Conservation (phyloP, 1,284 basidiomycete species). For the Xerocomus amazonicus region DNA sequence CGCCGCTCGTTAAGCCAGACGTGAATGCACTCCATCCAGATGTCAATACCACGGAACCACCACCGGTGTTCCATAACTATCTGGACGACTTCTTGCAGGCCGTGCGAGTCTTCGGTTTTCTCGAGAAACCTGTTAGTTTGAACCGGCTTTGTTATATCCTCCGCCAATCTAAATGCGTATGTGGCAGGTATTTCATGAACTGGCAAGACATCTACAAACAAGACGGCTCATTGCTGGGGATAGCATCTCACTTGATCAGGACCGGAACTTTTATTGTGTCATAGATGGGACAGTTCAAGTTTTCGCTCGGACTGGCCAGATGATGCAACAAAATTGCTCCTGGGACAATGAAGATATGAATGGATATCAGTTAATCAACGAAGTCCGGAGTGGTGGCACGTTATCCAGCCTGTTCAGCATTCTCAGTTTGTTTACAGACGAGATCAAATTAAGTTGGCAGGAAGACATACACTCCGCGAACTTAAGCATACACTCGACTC, state of each 20-base stretch:
- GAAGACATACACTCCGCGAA: constrained; percentile 40
- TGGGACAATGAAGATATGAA: constrained; percentile 87
- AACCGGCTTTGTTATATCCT: neutral
- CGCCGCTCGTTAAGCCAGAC: constrained; percentile 75
- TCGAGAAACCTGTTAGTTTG: constrained; percentile 82
- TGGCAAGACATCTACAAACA: constrained; percentile 90
- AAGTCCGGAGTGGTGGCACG: constrained; percentile 93
- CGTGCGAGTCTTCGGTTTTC: constrained; percentile 91
- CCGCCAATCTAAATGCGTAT: neutral
- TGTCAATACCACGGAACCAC: constrained; percentile 69
- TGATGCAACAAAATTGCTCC: constrained; percentile 46
- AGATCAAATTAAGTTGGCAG: constrained; percentile 91
- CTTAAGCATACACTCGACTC: constrained; percentile 18
- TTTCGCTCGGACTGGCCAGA: constrained; percentile 67
- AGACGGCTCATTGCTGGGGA: constrained; percentile 88
- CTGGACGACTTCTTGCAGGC: constrained; percentile 94
- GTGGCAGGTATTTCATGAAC: constrained; percentile 86
- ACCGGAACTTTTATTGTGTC: constrained; percentile 94
- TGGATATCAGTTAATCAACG: constrained; percentile 90
- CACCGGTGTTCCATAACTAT: constrained; percentile 86
- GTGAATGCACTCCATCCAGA: constrained; percentile 83
- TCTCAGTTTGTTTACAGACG: constrained; percentile 92
- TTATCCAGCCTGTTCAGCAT: constrained; percentile 96
- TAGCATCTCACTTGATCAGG: constrained; percentile 85
- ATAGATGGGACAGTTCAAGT: constrained; percentile 89